Percentiles rank a stretch among this genome's conserved stretches.
These are phyloP conservation scores for Nitzschia sp. DNA, from an alignment of 108 stramenopile species.

Conservation along the genomic window DNA sequence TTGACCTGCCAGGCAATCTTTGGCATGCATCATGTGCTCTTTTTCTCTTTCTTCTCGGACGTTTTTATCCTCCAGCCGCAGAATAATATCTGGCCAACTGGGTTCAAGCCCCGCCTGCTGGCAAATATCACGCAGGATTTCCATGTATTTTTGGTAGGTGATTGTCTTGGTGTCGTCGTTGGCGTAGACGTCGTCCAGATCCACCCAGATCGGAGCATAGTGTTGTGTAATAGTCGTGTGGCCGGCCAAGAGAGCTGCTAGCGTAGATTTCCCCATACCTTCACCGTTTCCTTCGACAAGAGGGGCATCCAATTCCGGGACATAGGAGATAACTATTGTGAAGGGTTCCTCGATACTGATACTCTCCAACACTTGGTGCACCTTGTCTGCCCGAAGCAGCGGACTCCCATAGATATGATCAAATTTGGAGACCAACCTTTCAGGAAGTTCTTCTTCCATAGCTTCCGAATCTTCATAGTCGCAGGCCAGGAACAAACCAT, in stretches of 20 bases:
- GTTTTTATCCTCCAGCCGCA: conserved; percentile 26
- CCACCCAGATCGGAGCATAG: conserved; percentile 31
- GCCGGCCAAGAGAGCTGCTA: conserved; percentile 46
- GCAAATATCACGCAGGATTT: conserved; percentile 19
- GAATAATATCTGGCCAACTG: conserved; percentile 20
- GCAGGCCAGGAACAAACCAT: conserved; percentile 30
- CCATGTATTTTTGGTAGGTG: conserved; percentile 13
- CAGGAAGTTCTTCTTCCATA: conserved; percentile 4
- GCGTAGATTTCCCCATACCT: conserved; percentile 57
- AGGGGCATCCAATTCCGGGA: conserved; percentile 17
- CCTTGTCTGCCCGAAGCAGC: conserved; percentile 22
- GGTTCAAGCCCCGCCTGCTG: conserved; percentile 16
- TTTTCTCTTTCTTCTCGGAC: conserved; percentile 25
- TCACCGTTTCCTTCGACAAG: conserved; percentile 8
- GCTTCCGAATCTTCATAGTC: conserved; percentile 11
- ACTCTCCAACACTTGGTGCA: conserved; percentile 38
- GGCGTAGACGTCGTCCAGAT: conserved; percentile 2
- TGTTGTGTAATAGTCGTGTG: conserved; percentile 31
- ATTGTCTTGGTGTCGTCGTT: conserved; percentile 1
- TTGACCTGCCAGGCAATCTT: conserved; percentile 12
- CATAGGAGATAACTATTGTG: conserved; percentile 19
- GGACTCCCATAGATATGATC: conserved; percentile 12
- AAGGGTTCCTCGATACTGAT: conserved; percentile 9
- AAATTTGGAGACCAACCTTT: background rate
- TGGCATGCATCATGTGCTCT: conserved; percentile 25